phyloP scores from a whole-genome alignment of 2,329 filamentous ascomycete species.

The Ascochyta rabiei region DNA sequence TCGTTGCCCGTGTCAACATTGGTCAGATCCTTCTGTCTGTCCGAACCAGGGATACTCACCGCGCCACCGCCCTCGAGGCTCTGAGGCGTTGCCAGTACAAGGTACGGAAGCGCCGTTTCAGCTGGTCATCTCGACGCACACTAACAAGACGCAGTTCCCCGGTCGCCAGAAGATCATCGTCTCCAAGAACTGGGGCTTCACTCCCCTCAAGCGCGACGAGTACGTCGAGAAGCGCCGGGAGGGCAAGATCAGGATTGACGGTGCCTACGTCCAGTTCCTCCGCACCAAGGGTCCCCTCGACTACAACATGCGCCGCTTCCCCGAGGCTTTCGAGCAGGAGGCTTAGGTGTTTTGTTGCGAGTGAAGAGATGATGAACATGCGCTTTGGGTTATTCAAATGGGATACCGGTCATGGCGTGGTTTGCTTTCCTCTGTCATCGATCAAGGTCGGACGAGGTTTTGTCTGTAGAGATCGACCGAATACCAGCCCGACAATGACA shows the following conservation, averaged over 20 bases:
- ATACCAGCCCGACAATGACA: conserved; percentile 43
- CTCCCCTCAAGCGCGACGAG: conserved; percentile 94
- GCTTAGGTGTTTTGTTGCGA: conserved; percentile 37
- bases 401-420: conserved; percentile 48
- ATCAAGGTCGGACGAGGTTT: conserved; percentile 38
- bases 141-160: conserved; percentile 70
- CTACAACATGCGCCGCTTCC: conserved; percentile 93
- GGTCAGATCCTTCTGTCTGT: conserved; percentile 98
- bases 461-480: conserved; percentile 38
- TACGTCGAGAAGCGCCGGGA: conserved; percentile 95
- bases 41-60: conserved; percentile 94
- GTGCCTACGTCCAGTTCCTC: conserved; percentile 99
- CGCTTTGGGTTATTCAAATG: conserved; percentile 38
- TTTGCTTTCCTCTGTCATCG: conserved; percentile 45
- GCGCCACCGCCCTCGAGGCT: conserved; percentile 93
- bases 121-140: not conserved
- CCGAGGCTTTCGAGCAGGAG: conserved; percentile 74
- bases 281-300: conserved; percentile 86
- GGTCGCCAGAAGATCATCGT: conserved; percentile 99
- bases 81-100: conserved; percentile 99
- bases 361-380: conserved; percentile 39
- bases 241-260: conserved; percentile 93
- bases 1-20: conserved; percentile 99
- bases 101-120: conserved; percentile 43
- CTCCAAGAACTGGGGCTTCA: conserved; percentile 99